Evolutionary conservation across 257 asterid species (phyloP), one percentile per base, ranked within the genome.

Genomic region (Coffea canephora): DNA sequence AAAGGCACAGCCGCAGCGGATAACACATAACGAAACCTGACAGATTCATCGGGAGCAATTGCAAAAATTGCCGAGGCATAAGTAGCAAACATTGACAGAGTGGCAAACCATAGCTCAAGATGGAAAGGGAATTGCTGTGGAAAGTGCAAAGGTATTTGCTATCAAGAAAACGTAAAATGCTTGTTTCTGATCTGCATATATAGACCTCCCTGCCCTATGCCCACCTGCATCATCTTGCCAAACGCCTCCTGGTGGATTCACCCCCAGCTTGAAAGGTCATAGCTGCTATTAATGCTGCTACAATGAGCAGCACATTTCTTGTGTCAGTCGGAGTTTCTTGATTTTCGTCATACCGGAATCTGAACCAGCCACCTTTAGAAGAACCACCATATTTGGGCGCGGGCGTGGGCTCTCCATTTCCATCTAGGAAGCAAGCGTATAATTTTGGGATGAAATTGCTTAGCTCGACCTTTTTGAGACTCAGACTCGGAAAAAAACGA

Each of bases 191-290:
- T 86, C 82, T 10, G 85, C 90, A 90, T 89, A 86, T 9, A 91
- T 82, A 3, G 94, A 52, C n/a, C 82, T 64, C 23, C 96, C 94
- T 0, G 94, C 91, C 2, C 16, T 72, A 81, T 80, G 89, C 1
- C 39, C 66, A 5, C 19, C 70, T 31, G 49, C 36, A 70, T 85
- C 82, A 8, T 90, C 92, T 69, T 91, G 90, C 93, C 94, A 90
- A 10, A 87, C 87, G 9, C 94, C 93, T 1, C 94, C 92, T 0
- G 93, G 93, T 4, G 94, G 97, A 64, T 71, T 79, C 41, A 79
- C 73, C 23, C 23, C 82, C 82, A 19, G 82, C 78, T 45, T 67
- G 61, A 64, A 59, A 79, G 25, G 82, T 79, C 71, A 79, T 78
- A 39, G 82, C 50, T 50, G 82, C 82, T 74, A 79, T 71, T 10